Percentiles rank a stretch among this genome's conserved stretches.
These are phyloP conservation scores for Beauveria brongniartii DNA, from an alignment of 2,329 filamentous ascomycete species.

Conservation along the genomic window DNA sequence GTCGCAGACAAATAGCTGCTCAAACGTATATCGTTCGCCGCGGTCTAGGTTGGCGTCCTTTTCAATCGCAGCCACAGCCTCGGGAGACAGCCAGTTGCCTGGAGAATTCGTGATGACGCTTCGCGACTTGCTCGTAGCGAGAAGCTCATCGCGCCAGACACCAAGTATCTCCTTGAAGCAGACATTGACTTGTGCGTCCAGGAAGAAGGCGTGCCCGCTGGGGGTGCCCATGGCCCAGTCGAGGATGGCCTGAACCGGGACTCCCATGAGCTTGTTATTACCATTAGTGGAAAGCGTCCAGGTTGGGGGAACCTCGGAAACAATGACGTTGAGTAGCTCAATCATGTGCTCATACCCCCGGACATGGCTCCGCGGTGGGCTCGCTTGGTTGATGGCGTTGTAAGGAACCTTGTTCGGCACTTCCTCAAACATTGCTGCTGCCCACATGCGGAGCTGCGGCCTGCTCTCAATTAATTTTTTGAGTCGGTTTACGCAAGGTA, in stretches of 20 bases:
- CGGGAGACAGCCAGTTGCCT: slow-evolving; percentile 16
- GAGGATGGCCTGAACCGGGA: slow-evolving; percentile 49
- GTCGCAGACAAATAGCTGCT: slow-evolving; percentile 17
- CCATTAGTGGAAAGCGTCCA: slow-evolving; percentile 14
- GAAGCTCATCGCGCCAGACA: slow-evolving; percentile 26
- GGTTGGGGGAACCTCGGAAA: slow-evolving; percentile 13
- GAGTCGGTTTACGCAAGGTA: not conserved
- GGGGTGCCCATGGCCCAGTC: slow-evolving; percentile 52
- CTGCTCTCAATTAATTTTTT: slow-evolving; percentile 13
- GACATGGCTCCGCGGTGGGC: slow-evolving; percentile 12
- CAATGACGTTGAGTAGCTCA: slow-evolving; percentile 14
- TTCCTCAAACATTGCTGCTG: slow-evolving; percentile 17
- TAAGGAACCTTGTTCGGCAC: slow-evolving; percentile 18
- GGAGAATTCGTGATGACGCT: slow-evolving; percentile 10
- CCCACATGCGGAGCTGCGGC: slow-evolving; percentile 18
- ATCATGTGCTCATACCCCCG: slow-evolving; percentile 17
- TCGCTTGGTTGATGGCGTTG: slow-evolving; percentile 10
- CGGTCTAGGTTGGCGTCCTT: slow-evolving; percentile 14
- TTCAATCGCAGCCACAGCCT: slow-evolving; percentile 14
- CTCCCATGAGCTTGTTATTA: slow-evolving; percentile 36
- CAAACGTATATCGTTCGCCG: slow-evolving; percentile 11
- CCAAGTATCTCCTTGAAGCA: slow-evolving; percentile 44
- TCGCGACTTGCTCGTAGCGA: slow-evolving; percentile 19
- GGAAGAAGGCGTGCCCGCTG: slow-evolving; percentile 45
- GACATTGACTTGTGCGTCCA: slow-evolving; percentile 42